Conservation (phyloP, 2,329 filamentous ascomycete genomes). For the Talaromyces pinophilus region DNA sequence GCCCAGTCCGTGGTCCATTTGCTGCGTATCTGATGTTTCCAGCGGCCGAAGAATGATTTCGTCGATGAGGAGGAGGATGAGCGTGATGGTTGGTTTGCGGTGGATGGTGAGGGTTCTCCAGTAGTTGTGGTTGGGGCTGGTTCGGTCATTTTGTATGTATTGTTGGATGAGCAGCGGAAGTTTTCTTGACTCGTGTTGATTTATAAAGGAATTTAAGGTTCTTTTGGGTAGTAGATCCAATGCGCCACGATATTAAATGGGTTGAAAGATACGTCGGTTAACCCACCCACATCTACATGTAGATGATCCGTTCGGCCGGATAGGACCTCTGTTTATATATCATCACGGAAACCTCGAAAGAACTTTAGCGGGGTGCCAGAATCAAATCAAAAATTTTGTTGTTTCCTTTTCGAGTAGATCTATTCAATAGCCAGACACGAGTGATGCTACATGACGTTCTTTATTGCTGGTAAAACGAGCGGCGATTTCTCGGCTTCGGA, state of each 20-base stretch:
- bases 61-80: conserved; percentile 8
- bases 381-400: too few species aligned
- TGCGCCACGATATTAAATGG: not conserved
- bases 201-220: not conserved
- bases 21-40: conserved; percentile 10
- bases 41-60: conserved; percentile 17
- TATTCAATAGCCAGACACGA: not conserved
- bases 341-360: too few species aligned
- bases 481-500: conserved; percentile 6
- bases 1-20: conserved; percentile 25
- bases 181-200: not conserved
- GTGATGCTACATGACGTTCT: conserved; percentile 8
- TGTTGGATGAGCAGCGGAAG: not conserved
- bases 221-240: not conserved
- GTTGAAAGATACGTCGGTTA: not conserved
- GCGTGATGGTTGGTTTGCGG: conserved; percentile 1
- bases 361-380: too few species aligned
- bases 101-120: not conserved
- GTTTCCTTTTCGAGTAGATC: conserved; percentile 1
- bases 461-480: not conserved
- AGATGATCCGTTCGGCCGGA: not conserved
- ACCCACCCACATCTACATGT: not conserved
- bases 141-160: not conserved
- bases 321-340: not conserved
- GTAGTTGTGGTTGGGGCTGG: not conserved